These are phyloP conservation scores for Lotus japonicus DNA, from an alignment of 306 rosid species.

Conservation along the genomic window DNA sequence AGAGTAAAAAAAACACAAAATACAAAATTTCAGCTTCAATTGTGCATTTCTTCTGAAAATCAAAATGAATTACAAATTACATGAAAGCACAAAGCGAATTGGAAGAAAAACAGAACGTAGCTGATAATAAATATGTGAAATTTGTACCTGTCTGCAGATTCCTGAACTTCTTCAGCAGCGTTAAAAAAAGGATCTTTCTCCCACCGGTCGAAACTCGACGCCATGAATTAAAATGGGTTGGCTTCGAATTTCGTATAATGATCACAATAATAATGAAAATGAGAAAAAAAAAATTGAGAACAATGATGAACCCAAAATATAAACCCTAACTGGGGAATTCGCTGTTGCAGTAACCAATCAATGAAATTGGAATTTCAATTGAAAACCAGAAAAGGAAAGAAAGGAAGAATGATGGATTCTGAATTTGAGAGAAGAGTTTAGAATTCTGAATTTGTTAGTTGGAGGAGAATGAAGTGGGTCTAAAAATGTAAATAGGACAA, in stretches of 20 bases:
- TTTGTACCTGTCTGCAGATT: slow-evolving; percentile 84
- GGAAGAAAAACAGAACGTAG: not conserved
- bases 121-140: not conserved
- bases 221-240: slow-evolving; percentile 40
- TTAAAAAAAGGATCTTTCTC: slow-evolving; percentile 87
- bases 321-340: not conserved
- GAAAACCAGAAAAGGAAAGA: not conserved
- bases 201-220: slow-evolving; percentile 94
- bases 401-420: not conserved
- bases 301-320: not conserved
- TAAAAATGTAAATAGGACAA: not conserved
- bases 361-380: not conserved
- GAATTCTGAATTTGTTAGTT: not conserved
- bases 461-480: slow-evolving; percentile 7
- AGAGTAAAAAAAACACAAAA: not conserved
- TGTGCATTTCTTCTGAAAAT: not conserved
- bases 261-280: not conserved
- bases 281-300: not conserved
- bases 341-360: not conserved
- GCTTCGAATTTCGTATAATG: not conserved
- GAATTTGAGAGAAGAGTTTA: slow-evolving; percentile 10
- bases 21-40: not conserved
- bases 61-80: not conserved
- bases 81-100: not conserved
- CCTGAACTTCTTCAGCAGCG: slow-evolving; percentile 96